Evolutionary conservation across 495 filamentous ascomycete species (phyloP).

Genomic region (Durotheca rogersii): DNA sequence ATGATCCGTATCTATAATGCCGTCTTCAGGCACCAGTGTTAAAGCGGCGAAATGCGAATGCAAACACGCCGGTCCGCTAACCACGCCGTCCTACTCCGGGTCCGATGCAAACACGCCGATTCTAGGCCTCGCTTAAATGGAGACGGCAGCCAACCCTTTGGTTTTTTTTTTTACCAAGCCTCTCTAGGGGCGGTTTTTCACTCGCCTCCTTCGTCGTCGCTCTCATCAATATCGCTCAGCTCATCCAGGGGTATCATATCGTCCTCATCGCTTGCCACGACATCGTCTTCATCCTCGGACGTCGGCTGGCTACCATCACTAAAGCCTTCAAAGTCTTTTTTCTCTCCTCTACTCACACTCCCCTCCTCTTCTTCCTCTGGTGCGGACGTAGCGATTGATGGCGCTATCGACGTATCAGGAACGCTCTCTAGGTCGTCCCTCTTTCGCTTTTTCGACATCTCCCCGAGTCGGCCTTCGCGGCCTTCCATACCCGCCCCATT

Average conservation of each 20-base stretch:
- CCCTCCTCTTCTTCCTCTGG: constrained; percentile 26
- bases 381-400: constrained; percentile 31
- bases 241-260: constrained; percentile 56
- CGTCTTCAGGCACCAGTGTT: no score
- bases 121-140: no score
- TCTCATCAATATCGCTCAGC: constrained; percentile 50
- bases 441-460: constrained; percentile 61
- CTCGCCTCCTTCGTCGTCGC: constrained; percentile 36
- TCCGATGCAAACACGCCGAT: no score
- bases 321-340: constrained; percentile 56
- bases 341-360: constrained; percentile 22
- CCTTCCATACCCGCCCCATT: constrained; percentile 58
- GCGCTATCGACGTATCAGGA: constrained; percentile 35
- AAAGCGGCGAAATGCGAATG: no score
- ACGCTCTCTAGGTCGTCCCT: constrained; percentile 50
- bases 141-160: no score
- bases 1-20: no score
- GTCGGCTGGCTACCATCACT: constrained; percentile 44
- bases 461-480: constrained; percentile 55
- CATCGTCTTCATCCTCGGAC: constrained; percentile 36
- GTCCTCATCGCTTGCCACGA: constrained; percentile 40
- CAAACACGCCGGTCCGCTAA: no score
- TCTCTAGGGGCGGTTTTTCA: constrained; percentile 14
- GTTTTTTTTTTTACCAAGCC: constrained; percentile 5
- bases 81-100: no score